phyloP scores from a whole-genome alignment of 1,284 basidiomycete genomes.

The Trametes hirsuta region DNA sequence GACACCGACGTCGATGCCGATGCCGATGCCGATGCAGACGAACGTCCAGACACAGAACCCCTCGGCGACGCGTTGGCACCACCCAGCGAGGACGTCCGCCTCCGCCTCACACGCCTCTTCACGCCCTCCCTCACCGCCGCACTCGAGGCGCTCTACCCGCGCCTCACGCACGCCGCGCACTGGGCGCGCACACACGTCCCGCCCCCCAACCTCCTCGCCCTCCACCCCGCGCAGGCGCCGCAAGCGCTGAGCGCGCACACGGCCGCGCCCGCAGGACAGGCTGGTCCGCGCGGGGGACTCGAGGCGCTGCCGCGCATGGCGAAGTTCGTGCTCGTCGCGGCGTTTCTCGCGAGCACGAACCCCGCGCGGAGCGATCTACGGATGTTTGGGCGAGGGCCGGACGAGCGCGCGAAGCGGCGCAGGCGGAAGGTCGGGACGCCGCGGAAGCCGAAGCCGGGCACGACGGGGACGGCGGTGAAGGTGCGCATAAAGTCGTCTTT shows the following conservation, averaged over 20 bases:
- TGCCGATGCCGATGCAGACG: conserved; percentile 22
- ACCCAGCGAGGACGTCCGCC: conserved; percentile 59
- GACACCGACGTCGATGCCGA: neutral
- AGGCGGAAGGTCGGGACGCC: conserved; percentile 48
- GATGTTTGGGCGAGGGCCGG: conserved; percentile 76
- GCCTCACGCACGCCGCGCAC: conserved; percentile 58
- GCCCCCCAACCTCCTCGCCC: conserved; percentile 38
- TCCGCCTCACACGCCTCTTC: conserved; percentile 65
- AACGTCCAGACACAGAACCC: conserved; percentile 3
- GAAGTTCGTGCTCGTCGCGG: conserved; percentile 80
- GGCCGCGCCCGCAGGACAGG: neutral
- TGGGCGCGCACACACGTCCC: conserved; percentile 57
- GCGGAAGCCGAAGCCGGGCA: conserved; percentile 40
- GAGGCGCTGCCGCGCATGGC: conserved; percentile 58
- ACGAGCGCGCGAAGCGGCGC: conserved; percentile 67
- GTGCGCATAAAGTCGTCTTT: conserved; percentile 33
- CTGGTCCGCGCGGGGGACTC: conserved; percentile 19
- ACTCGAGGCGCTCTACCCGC: conserved; percentile 66
- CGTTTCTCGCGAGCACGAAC: conserved; percentile 88
- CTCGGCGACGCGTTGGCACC: conserved; percentile 32
- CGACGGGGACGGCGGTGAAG: conserved; percentile 50
- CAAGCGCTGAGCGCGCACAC: conserved; percentile 10
- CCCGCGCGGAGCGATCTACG: conserved; percentile 80
- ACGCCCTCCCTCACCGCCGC: conserved; percentile 61
- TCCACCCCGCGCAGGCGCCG: conserved; percentile 19